phyloP scores from a whole-genome alignment of 2,329 filamentous ascomycete genomes.

The Diaporthe sp. region DNA sequence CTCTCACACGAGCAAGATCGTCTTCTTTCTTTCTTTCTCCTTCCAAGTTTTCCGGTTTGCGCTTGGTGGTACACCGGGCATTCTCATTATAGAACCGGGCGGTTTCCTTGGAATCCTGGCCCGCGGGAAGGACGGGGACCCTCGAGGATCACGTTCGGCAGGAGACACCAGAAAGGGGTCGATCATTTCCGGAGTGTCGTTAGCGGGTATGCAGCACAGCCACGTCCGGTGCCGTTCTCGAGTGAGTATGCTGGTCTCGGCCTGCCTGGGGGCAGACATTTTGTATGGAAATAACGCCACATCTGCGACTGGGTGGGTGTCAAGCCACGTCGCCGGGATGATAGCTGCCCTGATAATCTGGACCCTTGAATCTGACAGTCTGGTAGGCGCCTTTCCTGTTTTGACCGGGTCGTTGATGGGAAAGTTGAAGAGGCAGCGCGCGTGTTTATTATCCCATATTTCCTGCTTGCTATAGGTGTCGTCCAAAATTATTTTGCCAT shows the following conservation, averaged over 20 bases:
- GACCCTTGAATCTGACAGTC: constrained; percentile 24
- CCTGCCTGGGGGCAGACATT: neutral
- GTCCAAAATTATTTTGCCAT: neutral
- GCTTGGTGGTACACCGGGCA: neutral
- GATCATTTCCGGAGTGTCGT: constrained; percentile 24
- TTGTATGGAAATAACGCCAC: neutral
- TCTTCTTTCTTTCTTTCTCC: neutral
- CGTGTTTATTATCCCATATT: constrained; percentile 30
- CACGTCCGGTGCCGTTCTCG: neutral
- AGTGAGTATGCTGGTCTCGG: neutral
- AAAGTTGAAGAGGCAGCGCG: constrained; percentile 3
- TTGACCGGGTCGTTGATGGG: neutral
- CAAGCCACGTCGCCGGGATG: constrained; percentile 16
- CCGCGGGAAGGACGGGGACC: constrained; percentile 5
- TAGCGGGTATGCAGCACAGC: constrained; percentile 27
- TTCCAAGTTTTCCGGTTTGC: constrained; percentile 7
- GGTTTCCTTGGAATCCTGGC: neutral
- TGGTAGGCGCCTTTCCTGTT: constrained; percentile 25
- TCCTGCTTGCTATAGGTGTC: constrained; percentile 18
- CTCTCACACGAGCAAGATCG: neutral
- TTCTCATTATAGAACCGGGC: constrained; percentile 7
- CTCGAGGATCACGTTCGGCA: constrained; percentile 4
- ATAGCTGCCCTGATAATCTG: constrained; percentile 10
- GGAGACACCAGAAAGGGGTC: constrained; percentile 26
- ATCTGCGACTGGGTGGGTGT: neutral